These are phyloP conservation scores for Lecanosticta acicola DNA, from an alignment of 2,329 filamentous ascomycete species.

Conservation along the genomic window DNA sequence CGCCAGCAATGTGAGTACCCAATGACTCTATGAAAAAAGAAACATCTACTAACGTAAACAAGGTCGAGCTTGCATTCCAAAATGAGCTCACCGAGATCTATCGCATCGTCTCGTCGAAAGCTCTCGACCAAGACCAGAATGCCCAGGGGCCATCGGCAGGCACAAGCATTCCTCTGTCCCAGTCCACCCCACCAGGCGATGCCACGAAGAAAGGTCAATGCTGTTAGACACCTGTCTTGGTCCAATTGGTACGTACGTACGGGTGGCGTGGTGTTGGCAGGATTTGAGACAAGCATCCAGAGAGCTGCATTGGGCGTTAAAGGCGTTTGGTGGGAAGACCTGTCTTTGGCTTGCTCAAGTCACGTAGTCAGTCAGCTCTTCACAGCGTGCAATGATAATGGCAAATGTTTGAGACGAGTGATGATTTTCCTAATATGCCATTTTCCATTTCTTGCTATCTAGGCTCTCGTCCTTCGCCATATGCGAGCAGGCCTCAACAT, in stretches of 20 bases:
- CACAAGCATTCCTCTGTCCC: slow-evolving; percentile 64
- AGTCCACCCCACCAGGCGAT: slow-evolving; percentile 53
- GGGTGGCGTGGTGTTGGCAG: background rate
- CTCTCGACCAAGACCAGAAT: slow-evolving; percentile 81
- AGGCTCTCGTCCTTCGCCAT: too few species aligned
- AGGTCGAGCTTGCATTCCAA: slow-evolving; percentile 55
- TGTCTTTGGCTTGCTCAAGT: slow-evolving; percentile 2
- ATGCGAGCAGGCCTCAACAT: too few species aligned
- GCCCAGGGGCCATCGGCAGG: slow-evolving; percentile 68
- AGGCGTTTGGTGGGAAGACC: too few species aligned
- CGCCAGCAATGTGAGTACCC: slow-evolving; percentile 96
- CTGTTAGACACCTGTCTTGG: slow-evolving; percentile 50
- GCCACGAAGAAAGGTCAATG: slow-evolving; percentile 75
- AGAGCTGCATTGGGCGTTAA: too few species aligned
- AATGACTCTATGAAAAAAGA: slow-evolving; percentile 77
- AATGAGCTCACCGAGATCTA: slow-evolving; percentile 99
- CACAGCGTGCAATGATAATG: background rate
- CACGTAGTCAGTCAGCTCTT: background rate
- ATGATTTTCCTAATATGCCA: background rate
- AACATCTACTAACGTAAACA: slow-evolving; percentile 99
- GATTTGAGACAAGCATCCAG: too few species aligned
- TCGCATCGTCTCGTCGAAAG: slow-evolving; percentile 97
- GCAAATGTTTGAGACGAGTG: background rate
- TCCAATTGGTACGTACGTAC: background rate
- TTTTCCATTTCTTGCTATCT: too few species aligned